Base-by-base conservation (phyloP, 768 basidiomycete genomes). In the Mycena latifolia region DNA sequence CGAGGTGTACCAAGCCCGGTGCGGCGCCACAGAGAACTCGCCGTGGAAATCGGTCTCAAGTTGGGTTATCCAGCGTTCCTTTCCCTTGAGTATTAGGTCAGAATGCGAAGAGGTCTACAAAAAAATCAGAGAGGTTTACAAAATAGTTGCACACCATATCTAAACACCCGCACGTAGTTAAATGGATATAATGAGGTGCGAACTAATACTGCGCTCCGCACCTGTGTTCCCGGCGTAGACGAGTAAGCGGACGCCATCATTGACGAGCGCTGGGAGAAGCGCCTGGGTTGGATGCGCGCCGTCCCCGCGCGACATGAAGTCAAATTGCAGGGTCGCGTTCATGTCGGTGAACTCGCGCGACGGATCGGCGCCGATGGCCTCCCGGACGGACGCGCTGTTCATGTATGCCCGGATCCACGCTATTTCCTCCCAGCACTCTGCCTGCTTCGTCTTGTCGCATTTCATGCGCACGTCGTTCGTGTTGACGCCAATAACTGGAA, bases 161-260 rank as follows among this genome's bases (percentile, higher is more conserved):
- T 43, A 17, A 3, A 43, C n/a, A n/a, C n/a, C n/a, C 15, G 10
- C 8, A 14, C 17, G 37, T 14, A 8, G 17, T 39, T 39, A 14
- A 39, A 15, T 39, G 15, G 15, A 12, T 14, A 14, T 5, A 6
- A 39, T 39, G 7, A 39, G 11, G 37, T 9, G 7, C 15, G 37
- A 39, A 39, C 14, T 5, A 3, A 43, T 17, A n/a, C 41, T n/a
- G 41, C 37, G 12, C 4, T 6, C 4, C 37, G 14, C n/a, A 39
- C 52, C 52, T 14, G 35, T 39, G 5, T 54, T 54, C 2, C 52
- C 52, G 1, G 33, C 52, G n/a, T 54, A 54, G n/a, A 54, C 52
- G 14, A 54, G 52, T 5, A 54, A 17, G 22, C 52, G 31, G 33
- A 54, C 20, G 20, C 41, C 41, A 10, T 43, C 41, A n/a, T 43